phyloP scores from a whole-genome alignment of 2,329 filamentous ascomycete genomes.

The Trichoderma simmonsii region DNA sequence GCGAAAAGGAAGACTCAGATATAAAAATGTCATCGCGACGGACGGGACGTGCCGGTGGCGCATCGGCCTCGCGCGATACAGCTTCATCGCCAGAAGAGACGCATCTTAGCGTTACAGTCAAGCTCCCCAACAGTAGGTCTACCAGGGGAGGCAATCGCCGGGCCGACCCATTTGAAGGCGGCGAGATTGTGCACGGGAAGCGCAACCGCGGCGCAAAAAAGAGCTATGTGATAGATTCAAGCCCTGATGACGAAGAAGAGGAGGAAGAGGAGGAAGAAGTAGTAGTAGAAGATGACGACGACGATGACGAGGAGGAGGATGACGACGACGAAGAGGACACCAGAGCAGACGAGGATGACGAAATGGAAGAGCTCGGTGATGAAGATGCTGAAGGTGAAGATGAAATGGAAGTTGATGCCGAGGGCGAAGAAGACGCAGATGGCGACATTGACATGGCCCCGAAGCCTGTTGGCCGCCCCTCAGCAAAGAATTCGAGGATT shows the following conservation, averaged over 20 bases:
- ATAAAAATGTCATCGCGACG: conserved; percentile 51
- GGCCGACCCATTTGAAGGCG: conserved; percentile 40
- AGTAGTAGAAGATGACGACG: conserved; percentile 41
- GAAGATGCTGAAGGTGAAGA: conserved; percentile 41
- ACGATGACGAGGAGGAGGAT: conserved; percentile 42
- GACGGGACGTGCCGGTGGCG: conserved; percentile 45
- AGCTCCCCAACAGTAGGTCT: conserved; percentile 49
- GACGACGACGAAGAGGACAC: conserved; percentile 39
- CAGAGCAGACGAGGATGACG: conserved; percentile 35
- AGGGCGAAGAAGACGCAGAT: conserved; percentile 45
- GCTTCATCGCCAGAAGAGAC: conserved; percentile 46
- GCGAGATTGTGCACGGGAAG: conserved; percentile 49
- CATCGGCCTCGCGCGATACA: conserved; percentile 43
- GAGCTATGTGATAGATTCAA: conserved; percentile 58
- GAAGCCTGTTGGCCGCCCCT: conserved; percentile 36
- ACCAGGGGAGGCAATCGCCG: conserved; percentile 40
- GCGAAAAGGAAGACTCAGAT: conserved; percentile 35
- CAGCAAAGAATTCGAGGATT: conserved; percentile 40
- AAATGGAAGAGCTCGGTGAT: conserved; percentile 37
- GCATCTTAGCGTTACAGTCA: conserved; percentile 47
- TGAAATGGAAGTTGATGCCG: conserved; percentile 46
- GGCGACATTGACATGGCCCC: conserved; percentile 47
- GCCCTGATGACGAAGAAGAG: conserved; percentile 43
- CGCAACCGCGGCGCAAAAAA: conserved; percentile 56
- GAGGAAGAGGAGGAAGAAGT: conserved; percentile 45